Conservation (phyloP, 2,329 filamentous ascomycete species). For the Beauveria brongniartii region DNA sequence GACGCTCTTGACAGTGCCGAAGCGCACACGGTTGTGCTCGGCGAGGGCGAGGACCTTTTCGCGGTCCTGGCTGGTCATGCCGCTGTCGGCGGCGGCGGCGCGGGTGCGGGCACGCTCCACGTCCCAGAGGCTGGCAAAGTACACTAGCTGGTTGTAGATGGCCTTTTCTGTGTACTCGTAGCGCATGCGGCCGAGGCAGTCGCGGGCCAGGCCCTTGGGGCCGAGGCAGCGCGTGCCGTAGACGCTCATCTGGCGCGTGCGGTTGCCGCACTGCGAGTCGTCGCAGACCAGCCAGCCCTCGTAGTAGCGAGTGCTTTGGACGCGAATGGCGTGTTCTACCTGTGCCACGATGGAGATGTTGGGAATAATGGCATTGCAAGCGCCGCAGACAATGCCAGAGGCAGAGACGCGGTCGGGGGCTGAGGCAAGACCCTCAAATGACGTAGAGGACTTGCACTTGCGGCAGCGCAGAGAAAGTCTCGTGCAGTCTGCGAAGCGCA, state of each 20-base stretch:
- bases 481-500: conserved; percentile 77
- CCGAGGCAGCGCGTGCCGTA: conserved; percentile 87
- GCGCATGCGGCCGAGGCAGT: conserved; percentile 79
- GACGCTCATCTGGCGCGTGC: conserved; percentile 86
- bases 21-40: conserved; percentile 74
- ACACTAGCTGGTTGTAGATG: conserved; percentile 91
- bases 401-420: conserved; percentile 57
- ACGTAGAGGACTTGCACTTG: conserved; percentile 61
- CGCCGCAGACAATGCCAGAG: conserved; percentile 65
- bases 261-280: conserved; percentile 76
- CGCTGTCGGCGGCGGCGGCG: conserved; percentile 39
- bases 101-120: conserved; percentile 66
- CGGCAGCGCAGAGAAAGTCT: conserved; percentile 75
- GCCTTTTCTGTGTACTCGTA: conserved; percentile 85
- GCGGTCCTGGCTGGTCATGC: conserved; percentile 43
- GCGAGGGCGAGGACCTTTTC: conserved; percentile 64
- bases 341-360: conserved; percentile 76
- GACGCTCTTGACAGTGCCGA: conserved; percentile 65
- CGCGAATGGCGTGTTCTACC: conserved; percentile 74
- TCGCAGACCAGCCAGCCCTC: conserved; percentile 88
- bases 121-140: conserved; percentile 79
- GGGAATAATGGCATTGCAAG: conserved; percentile 57
- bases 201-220: conserved; percentile 72
- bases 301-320: conserved; percentile 77
- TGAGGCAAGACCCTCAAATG: conserved; percentile 66